Percentiles rank a stretch among this genome's conserved stretches.
phyloP scores from a whole-genome alignment of 2,329 filamentous ascomycete genomes.

The Colletotrichum chlorophyti region DNA sequence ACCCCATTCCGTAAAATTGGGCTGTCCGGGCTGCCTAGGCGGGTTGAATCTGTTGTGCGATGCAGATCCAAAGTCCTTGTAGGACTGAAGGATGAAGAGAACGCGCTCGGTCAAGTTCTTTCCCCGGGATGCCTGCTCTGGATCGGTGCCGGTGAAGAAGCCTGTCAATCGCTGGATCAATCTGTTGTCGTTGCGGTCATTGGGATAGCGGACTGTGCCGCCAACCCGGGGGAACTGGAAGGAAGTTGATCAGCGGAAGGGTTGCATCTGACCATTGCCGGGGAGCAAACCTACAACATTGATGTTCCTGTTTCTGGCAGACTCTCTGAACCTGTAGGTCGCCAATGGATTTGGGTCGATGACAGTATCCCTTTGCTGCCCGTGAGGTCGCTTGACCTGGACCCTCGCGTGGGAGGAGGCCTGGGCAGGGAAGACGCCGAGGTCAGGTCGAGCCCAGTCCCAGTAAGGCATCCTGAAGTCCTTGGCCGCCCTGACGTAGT shows the following conservation, averaged over 20 bases:
- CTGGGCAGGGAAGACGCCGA: constrained; percentile 31
- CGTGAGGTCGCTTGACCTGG: constrained; percentile 33
- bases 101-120: constrained; percentile 27
- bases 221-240: constrained; percentile 7
- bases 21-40: not conserved
- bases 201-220: constrained; percentile 32
- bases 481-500: constrained; percentile 36
- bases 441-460: constrained; percentile 38
- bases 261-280: not conserved
- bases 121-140: not conserved
- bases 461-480: constrained; percentile 41
- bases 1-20: constrained; percentile 13
- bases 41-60: constrained; percentile 18
- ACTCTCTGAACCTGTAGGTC: constrained; percentile 19
- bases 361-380: constrained; percentile 2
- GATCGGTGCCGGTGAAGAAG: constrained; percentile 10
- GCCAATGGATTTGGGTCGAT: constrained; percentile 8
- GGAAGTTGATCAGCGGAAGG: not conserved
- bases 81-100: constrained; percentile 23
- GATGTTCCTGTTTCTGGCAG: not conserved
- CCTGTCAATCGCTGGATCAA: not conserved
- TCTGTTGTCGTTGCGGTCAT: not conserved
- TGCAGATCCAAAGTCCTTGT: constrained; percentile 14
- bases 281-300: not conserved
- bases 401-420: constrained; percentile 23